Evolutionary conservation across 306 rosid genomes (phyloP), one percentile per base, ranked within the genome.

Genomic region (Oemleria cerasiformis): DNA sequence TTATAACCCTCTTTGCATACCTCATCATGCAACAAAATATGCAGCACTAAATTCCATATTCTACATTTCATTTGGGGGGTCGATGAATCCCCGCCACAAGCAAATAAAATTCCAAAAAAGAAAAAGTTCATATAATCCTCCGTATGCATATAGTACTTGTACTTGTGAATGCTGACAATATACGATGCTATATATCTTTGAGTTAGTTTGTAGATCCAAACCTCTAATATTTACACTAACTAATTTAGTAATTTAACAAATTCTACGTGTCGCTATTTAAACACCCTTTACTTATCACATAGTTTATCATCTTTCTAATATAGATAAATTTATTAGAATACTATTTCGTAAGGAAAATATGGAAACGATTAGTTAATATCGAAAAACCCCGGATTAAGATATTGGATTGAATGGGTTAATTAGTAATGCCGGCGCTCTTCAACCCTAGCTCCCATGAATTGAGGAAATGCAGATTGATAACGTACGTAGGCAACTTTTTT

Each of bases 1-100:
- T 14, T 8, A 41, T 21, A 40, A 53, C 43, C 73, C 61, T 4
- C 34, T 11, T 20, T 25, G 7, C 40, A 7, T 71, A 30, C 66
- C 62, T 71, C 74, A 71, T 71, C 75, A 57, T 57, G 66, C 66
- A 71, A 71, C 43, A 71, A 42, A 65, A 57, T 2, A 30, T 30
- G 36, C 36, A 30, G 36, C 36, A 30, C 36, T 30, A 1, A 30
- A 30, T 30, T 30, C 56, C 41, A 23, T 51, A 25, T 59, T 56
- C 44, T 58, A 71, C 25, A 44, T 57, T 57, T 57, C 72, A 45
- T 57, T 25, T 71, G 53, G 41, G 25, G 73, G 14, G 51, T 69
- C 16, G 41, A 41, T 54, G 56, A 25, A n/a, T 71, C 45, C 56
- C 56, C 44, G 57, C 44, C 40, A 71, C 43, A 71, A 71, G 57